Conservation (phyloP, 129 eudicot species). For the Chrysanthemum makinoi region DNA sequence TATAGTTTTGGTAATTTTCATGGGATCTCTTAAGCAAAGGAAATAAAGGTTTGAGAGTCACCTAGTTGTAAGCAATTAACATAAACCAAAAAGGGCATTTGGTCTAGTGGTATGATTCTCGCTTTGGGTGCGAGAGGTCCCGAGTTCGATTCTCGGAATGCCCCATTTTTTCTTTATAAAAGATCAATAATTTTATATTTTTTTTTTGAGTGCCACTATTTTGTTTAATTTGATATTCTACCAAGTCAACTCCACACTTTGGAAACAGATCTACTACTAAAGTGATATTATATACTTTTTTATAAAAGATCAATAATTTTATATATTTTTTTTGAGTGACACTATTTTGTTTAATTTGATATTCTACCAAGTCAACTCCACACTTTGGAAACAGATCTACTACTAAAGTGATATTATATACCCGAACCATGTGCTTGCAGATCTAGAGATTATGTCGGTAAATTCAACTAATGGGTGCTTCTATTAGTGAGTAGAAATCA, state of each 20-base stretch:
- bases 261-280: conserved; percentile 1
- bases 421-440: background rate
- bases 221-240: background rate
- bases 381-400: conserved; percentile 3
- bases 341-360: conserved; percentile 1
- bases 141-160: conserved; percentile 95
- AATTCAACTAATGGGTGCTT: conserved; percentile 2
- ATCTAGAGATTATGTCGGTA: background rate
- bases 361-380: conserved; percentile 11
- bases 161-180: conserved; percentile 24
- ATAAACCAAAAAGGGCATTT: conserved; percentile 46
- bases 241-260: conserved; percentile 14
- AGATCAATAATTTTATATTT: background rate
- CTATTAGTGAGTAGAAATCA: background rate
- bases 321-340: background rate
- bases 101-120: conserved; percentile 99
- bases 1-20: no score
- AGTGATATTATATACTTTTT: background rate
- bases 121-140: conserved; percentile 99
- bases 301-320: background rate
- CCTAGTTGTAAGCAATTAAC: no score
- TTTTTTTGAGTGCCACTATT: background rate
- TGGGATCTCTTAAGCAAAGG: no score
- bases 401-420: background rate
- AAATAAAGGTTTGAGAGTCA: no score